Base-by-base conservation (phyloP, 768 basidiomycete genomes). In the Tephrocybe sp. region DNA sequence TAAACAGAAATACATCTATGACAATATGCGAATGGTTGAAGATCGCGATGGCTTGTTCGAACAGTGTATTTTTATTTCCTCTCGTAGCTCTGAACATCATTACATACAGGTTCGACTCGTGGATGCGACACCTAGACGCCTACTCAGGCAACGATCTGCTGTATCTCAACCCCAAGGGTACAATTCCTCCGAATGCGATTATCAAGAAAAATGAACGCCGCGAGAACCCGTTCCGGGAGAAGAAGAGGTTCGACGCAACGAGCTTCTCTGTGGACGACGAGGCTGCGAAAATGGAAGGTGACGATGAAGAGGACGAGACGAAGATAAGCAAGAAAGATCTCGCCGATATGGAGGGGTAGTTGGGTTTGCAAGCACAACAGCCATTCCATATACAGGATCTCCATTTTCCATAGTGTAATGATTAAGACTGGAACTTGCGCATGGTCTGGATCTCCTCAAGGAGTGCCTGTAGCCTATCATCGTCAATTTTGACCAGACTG, bases 391-490 rank as follows among this genome's bases (percentile, higher is more conserved):
- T n/a, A n/a, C n/a, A n/a, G n/a, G n/a, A n/a, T n/a, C n/a, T n/a
- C n/a, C n/a, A n/a, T n/a, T n/a, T n/a, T n/a, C n/a, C n/a, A n/a
- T n/a, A n/a, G n/a, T n/a, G n/a, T n/a, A n/a, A n/a, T n/a, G n/a
- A 22, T 78, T 66, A 91, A 57, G 86, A 75, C 67, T 94, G 91
- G 77, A 88, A 91, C 69, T 91, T 91, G 62, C 91, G 77, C 82
- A 92, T 86, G 19, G 87, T 90, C 62, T 92, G 88, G 37, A 95
- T 91, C 63, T 94, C 90, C 60, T 90, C 86, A 4, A 95, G 76
- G 45, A 92, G 73, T 1, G 79, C 73, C 66, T 95, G 91, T 37
- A 95, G 71, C 53, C 81, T 71, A 60, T 95, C 92, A 55, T 94
- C 93, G 52, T 94, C 92, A 43, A 91, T 81, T 62, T 91, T 91